A percentile compares a stretch with the other conserved stretches of the same genome.
phyloP scores from a whole-genome alignment of 371 early-diverging fungal species.

The Lichtheimia ornata region DNA sequence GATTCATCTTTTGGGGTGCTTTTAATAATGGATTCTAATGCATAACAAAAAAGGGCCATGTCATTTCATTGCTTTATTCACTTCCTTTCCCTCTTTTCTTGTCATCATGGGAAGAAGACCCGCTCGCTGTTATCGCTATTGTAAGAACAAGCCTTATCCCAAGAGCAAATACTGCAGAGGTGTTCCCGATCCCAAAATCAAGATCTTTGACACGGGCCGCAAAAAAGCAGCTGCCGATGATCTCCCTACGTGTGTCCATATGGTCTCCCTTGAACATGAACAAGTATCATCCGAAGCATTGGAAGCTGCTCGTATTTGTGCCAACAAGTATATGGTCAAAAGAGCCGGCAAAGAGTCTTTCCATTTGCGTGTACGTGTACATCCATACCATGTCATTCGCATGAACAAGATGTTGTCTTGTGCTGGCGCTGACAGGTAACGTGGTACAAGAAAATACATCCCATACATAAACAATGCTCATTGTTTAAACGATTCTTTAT shows the following conservation, averaged over 20 bases:
- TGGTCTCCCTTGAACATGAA: constrained; percentile 98
- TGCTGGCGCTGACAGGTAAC: constrained; percentile 96
- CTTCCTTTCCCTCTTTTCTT: neutral
- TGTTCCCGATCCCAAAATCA: constrained; percentile 99
- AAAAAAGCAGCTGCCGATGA: constrained; percentile 99
- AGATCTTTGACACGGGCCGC: constrained; percentile 98
- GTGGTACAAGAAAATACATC: no score
- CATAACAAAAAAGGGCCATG: no score
- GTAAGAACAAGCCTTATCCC: constrained; percentile 99
- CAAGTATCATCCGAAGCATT: constrained; percentile 99
- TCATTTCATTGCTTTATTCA: no score
- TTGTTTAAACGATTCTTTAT: no score
- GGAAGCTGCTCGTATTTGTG: constrained; percentile 99
- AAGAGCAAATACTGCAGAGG: constrained; percentile 99
- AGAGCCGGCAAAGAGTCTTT: constrained; percentile 99
- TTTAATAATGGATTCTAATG: no score
- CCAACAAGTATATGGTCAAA: constrained; percentile 99
- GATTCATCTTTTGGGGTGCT: no score
- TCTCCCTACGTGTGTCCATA: constrained; percentile 96
- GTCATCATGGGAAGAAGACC: constrained; percentile 96
- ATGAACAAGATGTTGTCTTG: constrained; percentile 99
- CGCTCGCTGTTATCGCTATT: constrained; percentile 98
- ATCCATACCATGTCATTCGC: constrained; percentile 99
- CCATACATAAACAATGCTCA: no score
- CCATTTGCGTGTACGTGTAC: constrained; percentile 99